These are phyloP conservation scores for Parafenestella ontariensis DNA, from an alignment of 2,329 filamentous ascomycete genomes.

Conservation along the genomic window DNA sequence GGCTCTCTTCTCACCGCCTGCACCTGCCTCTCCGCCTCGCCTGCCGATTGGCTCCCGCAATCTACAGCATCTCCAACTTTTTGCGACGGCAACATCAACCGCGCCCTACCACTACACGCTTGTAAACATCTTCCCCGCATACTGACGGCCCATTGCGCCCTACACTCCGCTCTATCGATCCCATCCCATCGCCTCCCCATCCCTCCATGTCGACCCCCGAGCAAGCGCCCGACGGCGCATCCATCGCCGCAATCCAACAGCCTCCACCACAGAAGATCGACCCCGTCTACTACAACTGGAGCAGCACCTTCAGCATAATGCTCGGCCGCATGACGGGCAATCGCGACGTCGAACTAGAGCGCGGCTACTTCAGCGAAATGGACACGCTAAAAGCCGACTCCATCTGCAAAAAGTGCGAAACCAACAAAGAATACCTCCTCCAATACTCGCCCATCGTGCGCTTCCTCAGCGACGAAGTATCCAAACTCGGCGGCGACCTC, in stretches of 20 bases:
- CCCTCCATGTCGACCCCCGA: conserved; percentile 36
- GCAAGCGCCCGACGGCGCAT: conserved; percentile 36
- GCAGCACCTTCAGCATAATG: conserved; percentile 85
- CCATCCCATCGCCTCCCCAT: background rate
- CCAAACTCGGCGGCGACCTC: conserved; percentile 77
- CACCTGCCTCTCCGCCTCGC: background rate
- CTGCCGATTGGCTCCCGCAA: conserved; percentile 32
- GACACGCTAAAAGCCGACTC: conserved; percentile 76
- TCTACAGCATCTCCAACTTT: conserved; percentile 20
- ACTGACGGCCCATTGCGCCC: background rate
- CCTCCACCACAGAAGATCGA: conserved; percentile 37
- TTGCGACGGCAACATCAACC: conserved; percentile 25
- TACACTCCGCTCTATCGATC: background rate
- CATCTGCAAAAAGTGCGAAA: conserved; percentile 83
- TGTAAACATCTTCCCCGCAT: background rate
- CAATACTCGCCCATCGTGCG: conserved; percentile 83
- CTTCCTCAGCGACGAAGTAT: conserved; percentile 84
- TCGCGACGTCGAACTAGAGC: conserved; percentile 37
- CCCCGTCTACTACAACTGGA: conserved; percentile 65
- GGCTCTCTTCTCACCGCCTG: conserved; percentile 15
- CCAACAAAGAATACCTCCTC: conserved; percentile 83
- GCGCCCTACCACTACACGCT: conserved; percentile 16
- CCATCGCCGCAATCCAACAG: conserved; percentile 26
- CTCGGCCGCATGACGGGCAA: conserved; percentile 62
- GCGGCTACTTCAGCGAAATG: conserved; percentile 76